Conservation (phyloP, 1,284 basidiomycete genomes). For the Cryptococcus sp. region DNA sequence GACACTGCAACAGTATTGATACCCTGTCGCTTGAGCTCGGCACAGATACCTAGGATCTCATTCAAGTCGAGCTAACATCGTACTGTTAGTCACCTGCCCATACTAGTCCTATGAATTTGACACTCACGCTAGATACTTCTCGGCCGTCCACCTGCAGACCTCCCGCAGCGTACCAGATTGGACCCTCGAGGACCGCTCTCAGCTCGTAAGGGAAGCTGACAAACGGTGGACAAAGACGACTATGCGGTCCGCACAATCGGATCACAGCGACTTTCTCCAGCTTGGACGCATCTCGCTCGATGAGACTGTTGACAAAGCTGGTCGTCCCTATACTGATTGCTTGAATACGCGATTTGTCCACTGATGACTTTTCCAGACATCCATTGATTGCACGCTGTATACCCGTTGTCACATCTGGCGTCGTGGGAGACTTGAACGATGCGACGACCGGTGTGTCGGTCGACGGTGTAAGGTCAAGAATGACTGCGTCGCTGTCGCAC, state of each 20-base stretch:
- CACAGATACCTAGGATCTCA: slow-evolving; percentile 36
- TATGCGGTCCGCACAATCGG: slow-evolving; percentile 38
- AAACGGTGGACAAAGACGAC: slow-evolving; percentile 34
- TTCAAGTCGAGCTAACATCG: slow-evolving; percentile 28
- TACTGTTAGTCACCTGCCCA: background rate
- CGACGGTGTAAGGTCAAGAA: slow-evolving; percentile 56
- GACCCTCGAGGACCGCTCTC: slow-evolving; percentile 34
- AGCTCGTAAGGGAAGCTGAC: slow-evolving; percentile 39
- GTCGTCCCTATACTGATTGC: slow-evolving; percentile 43
- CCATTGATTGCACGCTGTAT: slow-evolving; percentile 47
- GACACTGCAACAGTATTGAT: slow-evolving; percentile 39
- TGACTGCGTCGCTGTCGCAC: slow-evolving; percentile 56
- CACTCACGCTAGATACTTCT: slow-evolving; percentile 26
- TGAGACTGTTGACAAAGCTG: slow-evolving; percentile 44
- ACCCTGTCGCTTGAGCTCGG: slow-evolving; percentile 31
- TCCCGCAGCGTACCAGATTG: slow-evolving; percentile 32
- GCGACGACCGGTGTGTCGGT: slow-evolving; percentile 54
- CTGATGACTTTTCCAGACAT: slow-evolving; percentile 20
- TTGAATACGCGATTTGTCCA: slow-evolving; percentile 23
- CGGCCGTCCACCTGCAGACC: slow-evolving; percentile 44
- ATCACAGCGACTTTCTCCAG: slow-evolving; percentile 41
- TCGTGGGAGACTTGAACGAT: slow-evolving; percentile 60
- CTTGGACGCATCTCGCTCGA: slow-evolving; percentile 26
- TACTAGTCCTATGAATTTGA: slow-evolving; percentile 4
- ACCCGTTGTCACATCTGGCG: slow-evolving; percentile 59